Evolutionary conservation across 345 rosid genomes (phyloP).

Genomic region (Raphanus sativus): DNA sequence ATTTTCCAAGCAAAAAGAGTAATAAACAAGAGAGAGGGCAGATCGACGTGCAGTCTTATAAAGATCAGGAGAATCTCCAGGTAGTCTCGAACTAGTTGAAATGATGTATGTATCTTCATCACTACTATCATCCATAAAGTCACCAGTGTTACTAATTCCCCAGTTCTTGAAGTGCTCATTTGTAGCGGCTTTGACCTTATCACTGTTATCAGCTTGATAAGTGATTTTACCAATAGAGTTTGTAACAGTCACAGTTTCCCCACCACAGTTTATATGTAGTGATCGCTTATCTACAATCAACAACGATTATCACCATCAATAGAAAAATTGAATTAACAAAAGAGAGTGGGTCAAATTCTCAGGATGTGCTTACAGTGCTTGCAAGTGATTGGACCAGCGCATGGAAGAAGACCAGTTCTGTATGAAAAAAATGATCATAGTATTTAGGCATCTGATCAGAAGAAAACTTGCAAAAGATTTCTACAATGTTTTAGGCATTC

Average conservation of each 20-base stretch:
- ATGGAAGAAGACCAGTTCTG: slow-evolving; percentile 25
- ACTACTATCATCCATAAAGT: neutral
- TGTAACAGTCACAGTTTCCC: neutral
- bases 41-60: neutral
- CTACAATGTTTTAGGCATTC: neutral
- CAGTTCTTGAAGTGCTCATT: neutral
- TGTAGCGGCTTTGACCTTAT: neutral
- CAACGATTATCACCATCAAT: neutral
- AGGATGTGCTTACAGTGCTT: neutral
- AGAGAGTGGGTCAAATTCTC: neutral
- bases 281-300: slow-evolving; percentile 21
- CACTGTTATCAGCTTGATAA: slow-evolving; percentile 3
- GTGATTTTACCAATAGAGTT: slow-evolving; percentile 4
- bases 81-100: neutral
- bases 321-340: neutral
- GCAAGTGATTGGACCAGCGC: neutral
- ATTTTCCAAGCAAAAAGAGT: neutral
- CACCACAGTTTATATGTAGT: slow-evolving; percentile 20
- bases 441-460: neutral
- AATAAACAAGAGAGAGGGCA: neutral
- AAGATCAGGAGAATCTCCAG: neutral
- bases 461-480: neutral
- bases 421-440: neutral
- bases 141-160: slow-evolving; percentile 32
- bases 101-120: neutral